A percentile compares a stretch with the other conserved stretches of the same genome.
phyloP scores from a whole-genome alignment of 1,284 basidiomycete species.

The Singerocomus rubriflavus region DNA sequence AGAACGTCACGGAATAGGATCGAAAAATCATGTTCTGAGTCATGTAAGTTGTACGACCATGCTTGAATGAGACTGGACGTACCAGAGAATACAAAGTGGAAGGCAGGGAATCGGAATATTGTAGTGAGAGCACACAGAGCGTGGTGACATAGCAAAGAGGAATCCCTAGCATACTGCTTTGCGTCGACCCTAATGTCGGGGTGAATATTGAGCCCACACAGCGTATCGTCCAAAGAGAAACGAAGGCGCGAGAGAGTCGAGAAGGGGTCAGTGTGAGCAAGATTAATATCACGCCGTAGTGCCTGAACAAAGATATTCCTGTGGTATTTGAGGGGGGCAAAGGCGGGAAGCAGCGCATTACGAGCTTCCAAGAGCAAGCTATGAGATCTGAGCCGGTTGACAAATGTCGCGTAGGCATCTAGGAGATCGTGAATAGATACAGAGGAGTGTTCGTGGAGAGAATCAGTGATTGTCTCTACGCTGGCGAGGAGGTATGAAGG shows the following conservation, averaged over 20 bases:
- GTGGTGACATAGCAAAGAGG: constrained; percentile 45
- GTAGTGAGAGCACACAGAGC: constrained; percentile 49
- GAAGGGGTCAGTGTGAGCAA: constrained; percentile 40
- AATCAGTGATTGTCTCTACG: constrained; percentile 45
- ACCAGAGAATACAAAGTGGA: constrained; percentile 50
- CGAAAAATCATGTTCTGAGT: constrained; percentile 35
- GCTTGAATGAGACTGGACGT: constrained; percentile 34
- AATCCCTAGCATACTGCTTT: constrained; percentile 39
- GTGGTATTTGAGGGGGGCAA: constrained; percentile 31
- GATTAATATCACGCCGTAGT: constrained; percentile 47
- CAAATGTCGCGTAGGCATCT: constrained; percentile 56
- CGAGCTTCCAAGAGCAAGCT: constrained; percentile 24
- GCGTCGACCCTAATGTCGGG: constrained; percentile 33
- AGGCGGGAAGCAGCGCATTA: constrained; percentile 27
- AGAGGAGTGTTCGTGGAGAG: constrained; percentile 35
- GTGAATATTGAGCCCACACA: not conserved
- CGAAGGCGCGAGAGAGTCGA: constrained; percentile 9
- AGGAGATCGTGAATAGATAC: constrained; percentile 49
- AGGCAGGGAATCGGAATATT: constrained; percentile 42
- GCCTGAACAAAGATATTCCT: constrained; percentile 36
- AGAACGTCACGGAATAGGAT: constrained; percentile 41
- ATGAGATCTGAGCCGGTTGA: constrained; percentile 41
- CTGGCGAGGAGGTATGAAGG: constrained; percentile 40
- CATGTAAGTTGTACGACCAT: not conserved
- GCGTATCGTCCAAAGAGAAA: constrained; percentile 12